Base-by-base conservation (phyloP, 176 grass and related monocot genomes). In the Raddia guianensis region DNA sequence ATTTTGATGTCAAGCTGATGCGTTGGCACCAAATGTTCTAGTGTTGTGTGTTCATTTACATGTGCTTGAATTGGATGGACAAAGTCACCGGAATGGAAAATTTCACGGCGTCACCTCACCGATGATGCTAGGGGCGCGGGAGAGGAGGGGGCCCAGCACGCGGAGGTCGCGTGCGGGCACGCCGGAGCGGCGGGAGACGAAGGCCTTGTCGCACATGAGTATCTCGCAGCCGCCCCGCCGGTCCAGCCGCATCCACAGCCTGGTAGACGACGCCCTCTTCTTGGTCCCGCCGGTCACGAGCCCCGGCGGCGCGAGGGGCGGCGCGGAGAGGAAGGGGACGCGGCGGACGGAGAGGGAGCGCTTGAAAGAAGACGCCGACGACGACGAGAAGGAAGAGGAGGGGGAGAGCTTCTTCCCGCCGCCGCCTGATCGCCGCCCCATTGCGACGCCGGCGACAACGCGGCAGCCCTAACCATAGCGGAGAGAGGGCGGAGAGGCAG, bases 221-320 rank as follows among this genome's bases (percentile, higher is more conserved):
- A 95, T 83, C 79, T 99, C 96, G 14, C 88, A 91, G 49, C 80
- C 44, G 12, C 96, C 96, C 80, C 74, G 80, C 12, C 84, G 84
- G 70, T 99, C 90, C 37, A 95, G 86, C 75, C 86, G 83, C 92
- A 99, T 91, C 96, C 96, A 99, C 15, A 95, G 76, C 56, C 92
- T 77, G 12, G 84, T 59, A n/a, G 18, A 59, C 66, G 27, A 90
- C 90, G 84, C 47, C 72, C 90, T 98, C 79, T 98, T 98, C 90
- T 91, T 93, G 2, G 7, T 79, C 90, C 90, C 90, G 2, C 78
- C 61, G 15, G 77, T 18, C 46, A 72, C 58, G 56, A 37, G 32
- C 5, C 20, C 56, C 62, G 66, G 56, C 34, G 14, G 21, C 51
- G 66, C 45, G 58, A 55, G 45, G 49, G 49, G 79, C 66, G 53